Evolutionary conservation across 23 red algal genomes (phyloP), one percentile per base, ranked within the genome.

Genomic region (Gracilariopsis chorda): DNA sequence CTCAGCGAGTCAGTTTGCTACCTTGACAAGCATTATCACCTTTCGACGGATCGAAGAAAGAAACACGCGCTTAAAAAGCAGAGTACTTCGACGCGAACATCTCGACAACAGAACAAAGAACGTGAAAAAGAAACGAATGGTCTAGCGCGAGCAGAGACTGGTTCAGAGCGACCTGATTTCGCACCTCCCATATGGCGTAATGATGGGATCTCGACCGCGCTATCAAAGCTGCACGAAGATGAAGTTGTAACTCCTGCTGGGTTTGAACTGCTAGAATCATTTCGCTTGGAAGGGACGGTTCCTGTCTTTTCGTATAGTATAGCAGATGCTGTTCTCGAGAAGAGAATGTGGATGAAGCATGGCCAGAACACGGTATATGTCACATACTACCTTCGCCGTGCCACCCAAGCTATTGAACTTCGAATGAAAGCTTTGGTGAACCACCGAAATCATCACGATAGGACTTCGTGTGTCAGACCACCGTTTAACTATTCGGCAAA

Each of bases 361-460:
- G 85, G 85, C 25, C 85, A 89, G 69, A 89, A 89, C 35, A 89
- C 85, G 9, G 85, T 89, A 8, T 89, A 89, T 52, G 85, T 89
- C 2, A 89, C 72, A 3, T 89, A 89, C 34, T 69, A 70, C 47
- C 58, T 89, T 30, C 65, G 69, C n/a, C 64, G 85, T 8, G 85
- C 85, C 4, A 47, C 69, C 4, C 64, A 89, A 39, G 85, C 85
- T 11, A 77, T 89, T 61, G 68, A 89, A 27, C 51, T 89, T 12
- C 85, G 67, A 30, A 41, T 89, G 48, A 72, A 89, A 16, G 85
- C 85, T 33, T 36, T 89, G 16, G 85, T 89, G 29, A 89, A 89
- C 46, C 85, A 89, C 44, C 85, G 85, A 4, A 89, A 89, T 51
- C 85, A 89, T 56, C 85, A 89, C 48, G 48, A 53, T 16, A 64